Conservation (phyloP, 495 filamentous ascomycete species). For the Podospora comata region DNA sequence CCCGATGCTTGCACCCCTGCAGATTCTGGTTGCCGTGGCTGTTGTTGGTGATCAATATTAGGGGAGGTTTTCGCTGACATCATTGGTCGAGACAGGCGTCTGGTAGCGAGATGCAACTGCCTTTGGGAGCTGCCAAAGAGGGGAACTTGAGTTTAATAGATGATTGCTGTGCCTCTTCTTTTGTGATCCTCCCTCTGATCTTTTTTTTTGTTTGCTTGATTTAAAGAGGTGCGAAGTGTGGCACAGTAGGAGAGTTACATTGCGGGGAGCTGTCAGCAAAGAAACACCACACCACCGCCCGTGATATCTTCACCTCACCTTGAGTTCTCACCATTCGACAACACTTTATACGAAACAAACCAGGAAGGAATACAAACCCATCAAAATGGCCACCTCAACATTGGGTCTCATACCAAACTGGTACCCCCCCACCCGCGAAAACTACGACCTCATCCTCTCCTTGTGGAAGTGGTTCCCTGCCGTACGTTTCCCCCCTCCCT, state of each 20-base stretch:
- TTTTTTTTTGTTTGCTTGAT: not conserved
- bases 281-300: not conserved
- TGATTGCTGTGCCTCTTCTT: not conserved
- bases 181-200: not conserved
- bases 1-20: not conserved
- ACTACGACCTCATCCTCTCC: conserved; percentile 48
- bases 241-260: not conserved
- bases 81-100: not conserved
- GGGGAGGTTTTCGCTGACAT: not conserved
- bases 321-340: not conserved
- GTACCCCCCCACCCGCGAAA: conserved; percentile 52
- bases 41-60: not conserved
- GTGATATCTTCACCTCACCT: not conserved
- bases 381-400: conserved; percentile 16
- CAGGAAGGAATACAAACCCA: not conserved
- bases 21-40: not conserved
- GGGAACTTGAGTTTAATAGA: not conserved
- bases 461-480: conserved; percentile 51
- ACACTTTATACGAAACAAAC: not conserved
- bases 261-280: not conserved
- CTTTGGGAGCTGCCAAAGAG: not conserved
- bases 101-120: not conserved
- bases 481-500: conserved; percentile 25
- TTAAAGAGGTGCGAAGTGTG: not conserved
- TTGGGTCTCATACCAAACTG: conserved; percentile 45